Percentiles rank a stretch among this genome's conserved stretches.
These are phyloP conservation scores for Canavalia ensiformis DNA, from an alignment of 306 rosid genomes.

Conservation along the genomic window DNA sequence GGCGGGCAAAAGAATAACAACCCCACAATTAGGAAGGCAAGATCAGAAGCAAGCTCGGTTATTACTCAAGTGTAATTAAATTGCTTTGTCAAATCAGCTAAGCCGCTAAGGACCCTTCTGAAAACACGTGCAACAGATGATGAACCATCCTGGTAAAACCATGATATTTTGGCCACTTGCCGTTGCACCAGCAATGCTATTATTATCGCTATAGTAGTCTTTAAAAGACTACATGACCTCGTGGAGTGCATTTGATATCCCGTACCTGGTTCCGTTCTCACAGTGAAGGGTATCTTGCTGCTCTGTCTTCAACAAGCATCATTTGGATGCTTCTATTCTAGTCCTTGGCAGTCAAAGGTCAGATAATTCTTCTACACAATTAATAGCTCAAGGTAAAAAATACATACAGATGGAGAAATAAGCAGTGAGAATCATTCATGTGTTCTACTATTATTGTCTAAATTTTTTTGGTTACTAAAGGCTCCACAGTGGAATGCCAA, in stretches of 20 bases:
- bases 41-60: constrained; percentile 14
- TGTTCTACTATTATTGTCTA: constrained; percentile 11
- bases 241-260: constrained; percentile 33
- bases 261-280: constrained; percentile 9
- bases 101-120: constrained; percentile 39
- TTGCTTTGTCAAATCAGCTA: constrained; percentile 26
- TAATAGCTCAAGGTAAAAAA: constrained; percentile 36
- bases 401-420: background rate
- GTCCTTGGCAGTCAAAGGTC: constrained; percentile 45
- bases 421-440: constrained; percentile 1
- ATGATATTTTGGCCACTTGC: constrained; percentile 18
- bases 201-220: constrained; percentile 39
- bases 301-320: constrained; percentile 44
- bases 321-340: constrained; percentile 39
- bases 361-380: constrained; percentile 55
- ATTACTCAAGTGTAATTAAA: constrained; percentile 23
- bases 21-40: background rate
- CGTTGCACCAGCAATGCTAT: constrained; percentile 21
- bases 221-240: constrained; percentile 2
- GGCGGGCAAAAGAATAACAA: constrained; percentile 27
- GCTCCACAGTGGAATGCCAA: background rate
- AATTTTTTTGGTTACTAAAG: constrained; percentile 13
- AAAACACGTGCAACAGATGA: constrained; percentile 3
- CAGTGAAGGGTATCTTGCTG: constrained; percentile 10
- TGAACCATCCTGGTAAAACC: constrained; percentile 21